phyloP scores from a whole-genome alignment of 2,329 filamentous ascomycete genomes.

The Cryoendolithus antarcticus region DNA sequence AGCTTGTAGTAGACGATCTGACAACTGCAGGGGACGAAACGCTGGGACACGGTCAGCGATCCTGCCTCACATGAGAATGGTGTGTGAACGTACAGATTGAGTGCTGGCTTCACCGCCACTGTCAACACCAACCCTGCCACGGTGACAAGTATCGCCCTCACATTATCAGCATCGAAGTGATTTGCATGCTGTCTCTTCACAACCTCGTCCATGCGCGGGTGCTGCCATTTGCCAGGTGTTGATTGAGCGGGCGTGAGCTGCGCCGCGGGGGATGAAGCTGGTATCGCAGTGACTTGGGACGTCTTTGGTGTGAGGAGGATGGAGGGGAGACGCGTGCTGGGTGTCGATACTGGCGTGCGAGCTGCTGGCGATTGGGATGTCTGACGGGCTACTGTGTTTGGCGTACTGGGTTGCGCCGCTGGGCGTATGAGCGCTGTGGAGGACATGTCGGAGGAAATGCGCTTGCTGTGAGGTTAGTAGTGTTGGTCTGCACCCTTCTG shows the following conservation, averaged over 20 bases:
- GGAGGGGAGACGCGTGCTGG: not conserved
- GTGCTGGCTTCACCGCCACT: conserved; percentile 32
- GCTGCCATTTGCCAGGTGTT: conserved; percentile 65
- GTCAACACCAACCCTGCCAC: conserved; percentile 40
- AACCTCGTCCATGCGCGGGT: conserved; percentile 82
- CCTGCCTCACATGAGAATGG: not conserved
- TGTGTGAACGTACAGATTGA: conserved; percentile 14
- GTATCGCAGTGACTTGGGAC: not conserved
- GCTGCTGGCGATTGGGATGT: no score
- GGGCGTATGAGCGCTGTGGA: conserved; percentile 12
- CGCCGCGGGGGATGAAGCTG: conserved; percentile 2
- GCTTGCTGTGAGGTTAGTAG: conserved; percentile 6
- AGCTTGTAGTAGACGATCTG: conserved; percentile 23
- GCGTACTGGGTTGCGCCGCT: not conserved
- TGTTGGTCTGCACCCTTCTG: conserved; percentile 6
- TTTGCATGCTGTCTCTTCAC: conserved; percentile 64
- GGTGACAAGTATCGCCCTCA: conserved; percentile 60
- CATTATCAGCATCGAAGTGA: conserved; percentile 66
- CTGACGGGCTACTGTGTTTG: no score
- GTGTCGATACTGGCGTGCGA: no score
- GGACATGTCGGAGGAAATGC: conserved; percentile 11
- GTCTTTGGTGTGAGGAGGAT: conserved; percentile 3
- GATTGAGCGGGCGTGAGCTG: conserved; percentile 9
- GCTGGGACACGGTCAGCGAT: not conserved
- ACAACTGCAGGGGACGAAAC: conserved; percentile 2